Evolutionary conservation across 495 filamentous ascomycete genomes (phyloP), one percentile per base, ranked within the genome.

Genomic region (Lineolata rhizophorae): DNA sequence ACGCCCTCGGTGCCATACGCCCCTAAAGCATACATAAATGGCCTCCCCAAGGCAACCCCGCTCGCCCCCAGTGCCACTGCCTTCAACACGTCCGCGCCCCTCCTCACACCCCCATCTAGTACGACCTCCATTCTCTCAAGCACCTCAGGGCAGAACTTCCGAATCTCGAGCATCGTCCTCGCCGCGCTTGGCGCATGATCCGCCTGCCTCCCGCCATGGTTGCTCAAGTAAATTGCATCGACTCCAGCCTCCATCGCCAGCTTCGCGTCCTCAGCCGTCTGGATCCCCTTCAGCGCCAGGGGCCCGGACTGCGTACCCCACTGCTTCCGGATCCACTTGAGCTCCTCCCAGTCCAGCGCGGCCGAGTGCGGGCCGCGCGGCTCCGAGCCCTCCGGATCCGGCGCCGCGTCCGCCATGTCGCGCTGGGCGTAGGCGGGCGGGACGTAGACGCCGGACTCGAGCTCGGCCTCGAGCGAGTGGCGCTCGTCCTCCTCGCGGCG

Each of bases 11-110:
- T 34, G 4, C 57, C 57, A 40, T 61, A 61, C 16, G 34, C 43
- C 22, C 22, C 22, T 20, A 72, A 21, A 0, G 61, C 58, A 38
- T 60, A 77, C 39, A 78, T 42, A 26, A 64, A 62, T 8, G 64
- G 65, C 31, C 72, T 56, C n/a, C 73, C 73, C 12, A 80, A 51
- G 11, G 64, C 71, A 10, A 75, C 71, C 0, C 58, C 68, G 31
- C 52, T 67, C 2, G 71, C 72, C 2, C 73, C 73, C 5, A 79
- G 47, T 31, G 67, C 73, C 32, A 79, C 27, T 0, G 67, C 68
- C 46, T 77, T 80, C 39, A 79, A 68, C 10, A 78, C 67, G 46
- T 78, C 74, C 5, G 57, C 64, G 1, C 74, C 74, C 3, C 67
- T 50, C 20, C 54, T 57, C 3, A 80, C 59, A 0, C 74, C 74